Base-by-base conservation (phyloP, 345 rosid genomes). In the Eutrema heterophyllum region DNA sequence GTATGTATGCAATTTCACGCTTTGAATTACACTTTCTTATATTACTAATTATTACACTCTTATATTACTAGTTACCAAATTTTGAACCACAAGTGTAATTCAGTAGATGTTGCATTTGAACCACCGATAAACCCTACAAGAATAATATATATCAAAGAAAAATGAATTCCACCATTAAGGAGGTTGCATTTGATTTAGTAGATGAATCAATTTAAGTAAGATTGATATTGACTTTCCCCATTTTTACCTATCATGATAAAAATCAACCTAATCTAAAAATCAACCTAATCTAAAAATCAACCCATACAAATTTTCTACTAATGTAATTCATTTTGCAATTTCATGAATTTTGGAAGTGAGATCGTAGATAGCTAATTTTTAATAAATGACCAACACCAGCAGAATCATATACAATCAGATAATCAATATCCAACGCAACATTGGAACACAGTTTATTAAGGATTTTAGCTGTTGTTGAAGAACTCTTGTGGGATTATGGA, bases 401-500 rank as follows among this genome's bases (percentile, higher is more conserved):
- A 45, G 4, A 62, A 41, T 41, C 68, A 72, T 72, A 11, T 71
- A 71, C 67, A 72, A 62, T 36, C 41, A 72, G 24, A 26, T 39
- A 30, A 30, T 5, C 33, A 30, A 48, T 21, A 74, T 48, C 80
- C 80, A 77, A 70, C 72, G 40, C 67, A 70, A 21, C 46, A 77
- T 49, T 77, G 71, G 76, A 64, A 70, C 6, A 21, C 38, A 30
- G 11, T 69, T 55, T 35, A 27, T 9, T 14, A 10, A 39, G 2
- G 16, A 63, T 46, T 67, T 52, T 64, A 76, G 61, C 29, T 64
- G 76, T 70, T 70, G 72, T 64, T 65, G 85, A 92, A 88, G 79
- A 80, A 86, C 51, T 91, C 92, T 39, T 32, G 68, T 40, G 97
- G 97, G 53, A 92, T 88, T 38, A 86, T 76, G 2, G 92, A 79